Evolutionary conservation across 768 basidiomycete species (phyloP).

Genomic region (Antrodiella citrinella): DNA sequence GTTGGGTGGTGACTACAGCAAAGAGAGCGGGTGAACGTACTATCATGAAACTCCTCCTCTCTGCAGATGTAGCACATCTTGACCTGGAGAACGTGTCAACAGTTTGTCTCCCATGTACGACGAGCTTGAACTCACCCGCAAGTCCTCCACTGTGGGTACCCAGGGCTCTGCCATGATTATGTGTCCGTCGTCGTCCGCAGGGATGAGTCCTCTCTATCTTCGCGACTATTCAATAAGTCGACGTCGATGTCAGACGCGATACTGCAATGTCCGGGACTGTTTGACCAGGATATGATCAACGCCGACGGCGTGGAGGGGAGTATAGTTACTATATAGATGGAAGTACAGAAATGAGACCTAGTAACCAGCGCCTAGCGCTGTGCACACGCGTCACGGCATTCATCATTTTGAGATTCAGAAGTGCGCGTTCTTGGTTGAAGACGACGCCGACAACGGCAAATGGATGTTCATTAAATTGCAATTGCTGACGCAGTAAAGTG

Average conservation of each 20-base stretch:
- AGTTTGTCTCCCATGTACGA: background rate
- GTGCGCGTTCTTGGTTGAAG: background rate
- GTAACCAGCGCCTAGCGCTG: no score
- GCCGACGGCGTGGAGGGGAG: no score
- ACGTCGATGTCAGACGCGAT: no score
- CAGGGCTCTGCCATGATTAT: constrained; percentile 2
- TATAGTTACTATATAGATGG: no score
- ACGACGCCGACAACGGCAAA: background rate
- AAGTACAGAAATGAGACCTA: no score
- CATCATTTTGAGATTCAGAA: no score
- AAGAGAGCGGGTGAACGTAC: constrained; percentile 16
- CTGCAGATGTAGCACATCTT: constrained; percentile 79
- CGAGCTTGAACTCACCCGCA: constrained; percentile 16
- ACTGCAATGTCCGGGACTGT: no score
- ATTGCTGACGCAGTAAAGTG: background rate
- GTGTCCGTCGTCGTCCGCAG: no score
- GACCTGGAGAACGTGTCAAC: constrained; percentile 28
- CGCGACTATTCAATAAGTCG: no score
- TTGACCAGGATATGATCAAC: no score
- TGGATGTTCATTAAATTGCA: background rate
- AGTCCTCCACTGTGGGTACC: constrained; percentile 26
- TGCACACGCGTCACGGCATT: no score
- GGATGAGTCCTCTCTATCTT: no score
- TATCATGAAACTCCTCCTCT: constrained; percentile 56
- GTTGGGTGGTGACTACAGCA: background rate